Percentiles rank a stretch among this genome's conserved stretches.
Conservation (phyloP, 2,329 filamentous ascomycete genomes). For the Xylaria sp. region DNA sequence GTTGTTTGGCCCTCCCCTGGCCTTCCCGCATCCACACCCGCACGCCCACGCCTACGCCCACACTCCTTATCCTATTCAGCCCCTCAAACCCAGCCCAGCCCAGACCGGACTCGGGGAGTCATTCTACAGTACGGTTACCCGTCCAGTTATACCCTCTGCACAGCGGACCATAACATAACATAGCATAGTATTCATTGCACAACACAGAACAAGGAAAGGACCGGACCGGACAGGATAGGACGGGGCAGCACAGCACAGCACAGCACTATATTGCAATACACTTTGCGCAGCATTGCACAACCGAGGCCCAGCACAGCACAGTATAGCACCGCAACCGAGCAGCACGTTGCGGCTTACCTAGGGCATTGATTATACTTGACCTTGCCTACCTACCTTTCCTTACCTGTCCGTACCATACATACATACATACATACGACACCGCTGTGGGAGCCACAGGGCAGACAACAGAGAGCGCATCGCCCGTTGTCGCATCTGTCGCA, state of each 20-base stretch:
- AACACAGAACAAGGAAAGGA: slow-evolving; percentile 22
- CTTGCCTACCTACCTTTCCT: too few relatives aligned
- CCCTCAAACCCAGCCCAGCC: slow-evolving; percentile 14
- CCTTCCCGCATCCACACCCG: slow-evolving; percentile 33
- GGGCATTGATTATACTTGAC: background rate
- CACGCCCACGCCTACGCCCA: slow-evolving; percentile 21
- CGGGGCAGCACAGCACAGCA: too few relatives aligned
- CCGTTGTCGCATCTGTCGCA: slow-evolving; percentile 31
- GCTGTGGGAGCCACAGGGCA: background rate
- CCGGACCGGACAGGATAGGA: too few relatives aligned
- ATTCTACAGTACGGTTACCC: slow-evolving; percentile 12
- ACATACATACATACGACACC: background rate
- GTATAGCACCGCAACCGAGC: background rate
- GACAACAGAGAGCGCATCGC: slow-evolving; percentile 22
- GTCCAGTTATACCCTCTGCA: slow-evolving; percentile 3
- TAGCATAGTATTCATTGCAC: slow-evolving; percentile 10
- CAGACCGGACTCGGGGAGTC: slow-evolving; percentile 29
- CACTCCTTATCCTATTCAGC: slow-evolving; percentile 15
- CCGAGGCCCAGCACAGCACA: slow-evolving; percentile 26
- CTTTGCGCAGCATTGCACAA: slow-evolving; percentile 18
- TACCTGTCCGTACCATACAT: too few relatives aligned
- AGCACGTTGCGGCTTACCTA: background rate
- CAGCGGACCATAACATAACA: slow-evolving; percentile 14
- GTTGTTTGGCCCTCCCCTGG: slow-evolving; percentile 33
- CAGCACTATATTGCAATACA: slow-evolving; percentile 27